A percentile compares a stretch with the other conserved stretches of the same genome.
Conservation (phyloP, 768 basidiomycete genomes). For the Lepiota venenata region DNA sequence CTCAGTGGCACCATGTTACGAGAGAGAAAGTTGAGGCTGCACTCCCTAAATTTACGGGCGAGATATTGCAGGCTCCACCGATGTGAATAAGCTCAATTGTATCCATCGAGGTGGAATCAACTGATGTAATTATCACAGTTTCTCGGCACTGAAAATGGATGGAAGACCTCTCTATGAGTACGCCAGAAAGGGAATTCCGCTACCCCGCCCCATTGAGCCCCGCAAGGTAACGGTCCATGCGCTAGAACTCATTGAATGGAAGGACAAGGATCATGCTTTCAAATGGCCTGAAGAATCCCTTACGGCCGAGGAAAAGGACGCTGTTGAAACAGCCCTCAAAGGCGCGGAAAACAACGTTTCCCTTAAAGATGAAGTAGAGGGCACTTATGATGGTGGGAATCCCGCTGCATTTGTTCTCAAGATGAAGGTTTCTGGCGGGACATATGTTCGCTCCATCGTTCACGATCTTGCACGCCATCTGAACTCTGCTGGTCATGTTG, state of each 20-base stretch:
- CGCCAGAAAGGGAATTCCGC: conserved; percentile 83
- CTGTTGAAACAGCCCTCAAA: conserved; percentile 63
- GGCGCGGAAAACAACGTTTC: conserved; percentile 37
- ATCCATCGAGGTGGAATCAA: conserved; percentile 6
- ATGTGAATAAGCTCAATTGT: conserved; percentile 52
- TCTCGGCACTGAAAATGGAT: conserved; percentile 98
- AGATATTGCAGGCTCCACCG: conserved; percentile 89
- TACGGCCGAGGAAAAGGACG: conserved; percentile 61
- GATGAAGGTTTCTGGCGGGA: conserved; percentile 95
- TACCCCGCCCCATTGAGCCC: conserved; percentile 92
- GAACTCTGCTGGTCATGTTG: conserved; percentile 90
- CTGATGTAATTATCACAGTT: conserved; percentile 44
- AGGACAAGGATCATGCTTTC: conserved; percentile 70
- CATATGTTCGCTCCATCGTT: conserved; percentile 94
- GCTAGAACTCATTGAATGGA: conserved; percentile 78
- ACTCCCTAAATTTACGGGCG: conserved; percentile 74
- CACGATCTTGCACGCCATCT: conserved; percentile 87
- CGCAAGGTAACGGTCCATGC: conserved; percentile 81
- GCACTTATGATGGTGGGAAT: conserved; percentile 24
- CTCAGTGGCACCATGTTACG: conserved; percentile 84
- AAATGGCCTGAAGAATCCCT: conserved; percentile 73
- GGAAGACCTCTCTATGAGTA: conserved; percentile 95
- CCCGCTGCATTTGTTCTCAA: conserved; percentile 83
- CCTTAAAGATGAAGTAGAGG: conserved; percentile 39
- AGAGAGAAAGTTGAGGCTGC: conserved; percentile 65